Evolutionary conservation across 1,284 basidiomycete genomes (phyloP).

Genomic region (Fomitopsis betulina): DNA sequence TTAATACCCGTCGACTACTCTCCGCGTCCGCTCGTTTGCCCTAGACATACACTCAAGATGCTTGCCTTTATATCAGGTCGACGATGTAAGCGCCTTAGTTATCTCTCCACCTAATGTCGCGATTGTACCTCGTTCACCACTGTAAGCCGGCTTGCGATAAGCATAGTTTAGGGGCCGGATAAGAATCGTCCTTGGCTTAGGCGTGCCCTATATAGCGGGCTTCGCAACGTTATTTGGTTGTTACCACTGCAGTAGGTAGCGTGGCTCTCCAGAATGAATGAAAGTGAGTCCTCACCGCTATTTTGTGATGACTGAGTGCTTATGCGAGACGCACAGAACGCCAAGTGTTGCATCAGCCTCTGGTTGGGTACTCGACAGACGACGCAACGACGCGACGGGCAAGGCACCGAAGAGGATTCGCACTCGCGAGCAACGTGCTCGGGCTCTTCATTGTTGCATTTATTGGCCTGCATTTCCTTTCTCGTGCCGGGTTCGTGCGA

Average conservation of each 20-base stretch:
- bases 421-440: background rate
- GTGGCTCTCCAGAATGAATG: background rate
- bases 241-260: background rate
- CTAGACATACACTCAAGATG: background rate
- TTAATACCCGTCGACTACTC: conserved; percentile 4
- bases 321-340: background rate
- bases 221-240: background rate
- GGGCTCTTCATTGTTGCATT: background rate
- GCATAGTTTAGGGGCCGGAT: background rate
- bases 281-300: background rate
- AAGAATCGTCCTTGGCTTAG: too few relatives aligned
- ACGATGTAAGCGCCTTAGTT: background rate
- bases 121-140: background rate
- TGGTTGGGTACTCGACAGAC: background rate
- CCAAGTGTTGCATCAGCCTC: background rate
- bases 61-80: background rate
- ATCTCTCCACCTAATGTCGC: background rate
- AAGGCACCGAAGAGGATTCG: background rate
- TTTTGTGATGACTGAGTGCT: background rate
- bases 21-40: conserved; percentile 5
- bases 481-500: background rate
- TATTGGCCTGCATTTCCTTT: background rate
- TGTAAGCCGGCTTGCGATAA: background rate
- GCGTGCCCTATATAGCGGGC: background rate
- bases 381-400: background rate